phyloP scores from a whole-genome alignment of 352 stramenopile species.

The Globisporangium ultimum region DNA sequence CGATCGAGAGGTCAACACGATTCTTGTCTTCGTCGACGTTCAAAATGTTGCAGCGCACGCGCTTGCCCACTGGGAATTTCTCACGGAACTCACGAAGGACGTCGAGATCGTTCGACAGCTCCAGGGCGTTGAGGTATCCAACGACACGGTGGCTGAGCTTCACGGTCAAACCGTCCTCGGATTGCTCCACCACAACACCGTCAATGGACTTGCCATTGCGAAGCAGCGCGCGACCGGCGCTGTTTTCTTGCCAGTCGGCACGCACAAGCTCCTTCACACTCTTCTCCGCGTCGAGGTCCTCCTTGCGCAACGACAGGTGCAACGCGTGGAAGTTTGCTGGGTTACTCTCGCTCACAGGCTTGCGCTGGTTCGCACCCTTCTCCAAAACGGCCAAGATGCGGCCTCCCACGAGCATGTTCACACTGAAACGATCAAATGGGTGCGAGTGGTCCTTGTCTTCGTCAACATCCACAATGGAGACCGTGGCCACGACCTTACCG shows the following conservation, averaged over 20 bases:
- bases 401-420: constrained; percentile 67
- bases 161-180: constrained; percentile 47
- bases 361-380: constrained; percentile 85
- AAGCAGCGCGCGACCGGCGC: constrained; percentile 64
- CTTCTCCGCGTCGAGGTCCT: constrained; percentile 37
- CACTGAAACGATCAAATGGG: constrained; percentile 77
- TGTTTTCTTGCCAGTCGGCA: constrained; percentile 75
- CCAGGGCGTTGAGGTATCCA: constrained; percentile 53
- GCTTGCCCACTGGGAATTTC: constrained; percentile 77
- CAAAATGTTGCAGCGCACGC: constrained; percentile 61
- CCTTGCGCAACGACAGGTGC: constrained; percentile 61
- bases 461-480: constrained; percentile 86
- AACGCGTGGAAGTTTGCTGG: constrained; percentile 68
- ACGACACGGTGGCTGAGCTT: constrained; percentile 74
- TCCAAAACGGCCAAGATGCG: constrained; percentile 61
- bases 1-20: constrained; percentile 66
- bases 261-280: constrained; percentile 50
- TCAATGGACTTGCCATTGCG: constrained; percentile 48
- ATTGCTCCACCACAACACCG: constrained; percentile 72
- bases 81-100: constrained; percentile 57
- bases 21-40: constrained; percentile 73
- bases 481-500: constrained; percentile 70
- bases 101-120: constrained; percentile 63
- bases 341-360: constrained; percentile 77
- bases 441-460: constrained; percentile 43